Evolutionary conservation across 2,329 filamentous ascomycete species (phyloP).

Genomic region (Gyromitra esculenta): DNA sequence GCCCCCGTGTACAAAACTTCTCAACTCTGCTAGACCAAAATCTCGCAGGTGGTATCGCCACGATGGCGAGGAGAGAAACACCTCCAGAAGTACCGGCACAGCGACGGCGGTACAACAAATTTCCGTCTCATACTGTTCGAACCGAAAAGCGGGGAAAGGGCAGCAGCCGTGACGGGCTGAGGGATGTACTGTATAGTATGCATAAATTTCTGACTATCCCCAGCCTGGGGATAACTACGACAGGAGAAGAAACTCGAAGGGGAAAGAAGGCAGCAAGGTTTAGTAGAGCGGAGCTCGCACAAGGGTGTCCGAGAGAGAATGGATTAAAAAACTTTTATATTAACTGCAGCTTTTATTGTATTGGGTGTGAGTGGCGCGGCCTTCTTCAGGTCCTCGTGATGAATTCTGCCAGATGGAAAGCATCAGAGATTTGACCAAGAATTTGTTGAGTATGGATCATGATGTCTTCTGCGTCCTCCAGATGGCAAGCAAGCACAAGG

Average conservation of each 20-base stretch:
- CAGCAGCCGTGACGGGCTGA: slow-evolving; percentile 18
- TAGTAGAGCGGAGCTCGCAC: slow-evolving; percentile 15
- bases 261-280: slow-evolving; percentile 39
- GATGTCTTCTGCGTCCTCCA: slow-evolving; percentile 18
- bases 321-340: slow-evolving; percentile 38
- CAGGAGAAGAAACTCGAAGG: slow-evolving; percentile 37
- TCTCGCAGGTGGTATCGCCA: slow-evolving; percentile 10
- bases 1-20: slow-evolving; percentile 25
- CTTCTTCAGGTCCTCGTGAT: slow-evolving; percentile 49
- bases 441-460: slow-evolving; percentile 3
- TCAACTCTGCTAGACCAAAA: slow-evolving; percentile 14
- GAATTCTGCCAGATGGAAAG: slow-evolving; percentile 18
- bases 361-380: slow-evolving; percentile 40
- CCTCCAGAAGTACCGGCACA: slow-evolving; percentile 33
- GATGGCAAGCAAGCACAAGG: slow-evolving; percentile 28
- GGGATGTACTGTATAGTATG: slow-evolving; percentile 37
- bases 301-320: slow-evolving; percentile 37
- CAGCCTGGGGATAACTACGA: slow-evolving; percentile 35
- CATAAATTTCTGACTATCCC: slow-evolving; percentile 34
- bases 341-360: slow-evolving; percentile 45
- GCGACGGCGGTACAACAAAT: slow-evolving; percentile 40
- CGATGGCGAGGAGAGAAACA: slow-evolving; percentile 21
- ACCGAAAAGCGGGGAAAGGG: slow-evolving; percentile 49
- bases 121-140: slow-evolving; percentile 32
- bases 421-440: slow-evolving; percentile 8